Conservation (phyloP, 371 early-diverging fungal species). For the Lichtheimia ornata region DNA sequence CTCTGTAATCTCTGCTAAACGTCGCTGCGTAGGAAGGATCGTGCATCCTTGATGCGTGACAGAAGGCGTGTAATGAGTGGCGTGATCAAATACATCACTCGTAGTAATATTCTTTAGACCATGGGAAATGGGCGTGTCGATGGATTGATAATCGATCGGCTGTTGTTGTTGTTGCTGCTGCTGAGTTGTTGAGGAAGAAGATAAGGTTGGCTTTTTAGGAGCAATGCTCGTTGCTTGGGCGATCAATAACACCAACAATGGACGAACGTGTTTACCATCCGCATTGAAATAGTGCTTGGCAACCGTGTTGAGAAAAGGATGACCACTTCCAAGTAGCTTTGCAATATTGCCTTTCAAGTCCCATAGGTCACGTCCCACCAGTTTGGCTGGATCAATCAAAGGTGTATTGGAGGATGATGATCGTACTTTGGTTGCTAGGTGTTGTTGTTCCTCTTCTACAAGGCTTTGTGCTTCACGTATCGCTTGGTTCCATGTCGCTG, state of each 20-base stretch:
- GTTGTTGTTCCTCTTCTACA: constrained; percentile 37
- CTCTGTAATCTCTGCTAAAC: constrained; percentile 94
- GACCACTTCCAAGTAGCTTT: constrained; percentile 80
- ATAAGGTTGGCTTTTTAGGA: constrained; percentile 38
- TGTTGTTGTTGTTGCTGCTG: background rate
- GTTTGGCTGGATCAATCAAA: constrained; percentile 56
- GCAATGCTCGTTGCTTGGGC: constrained; percentile 83
- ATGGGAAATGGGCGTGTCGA: constrained; percentile 54
- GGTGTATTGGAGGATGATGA: background rate
- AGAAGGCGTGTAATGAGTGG: constrained; percentile 50
- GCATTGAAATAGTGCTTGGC: constrained; percentile 88
- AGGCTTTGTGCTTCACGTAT: constrained; percentile 52
- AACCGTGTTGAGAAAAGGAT: constrained; percentile 87
- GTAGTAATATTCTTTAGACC: constrained; percentile 45
- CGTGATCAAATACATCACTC: constrained; percentile 26
- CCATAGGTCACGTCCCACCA: constrained; percentile 78
- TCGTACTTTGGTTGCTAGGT: constrained; percentile 3
- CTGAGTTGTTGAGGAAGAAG: too few relatives aligned
- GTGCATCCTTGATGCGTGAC: constrained; percentile 52
- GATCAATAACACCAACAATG: constrained; percentile 86
- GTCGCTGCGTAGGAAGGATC: constrained; percentile 86
- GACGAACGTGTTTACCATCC: constrained; percentile 92
- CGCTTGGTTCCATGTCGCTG: constrained; percentile 56
- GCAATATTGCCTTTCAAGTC: constrained; percentile 86
- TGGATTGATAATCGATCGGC: constrained; percentile 48